These are phyloP conservation scores for Rhinocladiella mackenziei DNA, from an alignment of 2,329 filamentous ascomycete genomes.

Conservation along the genomic window DNA sequence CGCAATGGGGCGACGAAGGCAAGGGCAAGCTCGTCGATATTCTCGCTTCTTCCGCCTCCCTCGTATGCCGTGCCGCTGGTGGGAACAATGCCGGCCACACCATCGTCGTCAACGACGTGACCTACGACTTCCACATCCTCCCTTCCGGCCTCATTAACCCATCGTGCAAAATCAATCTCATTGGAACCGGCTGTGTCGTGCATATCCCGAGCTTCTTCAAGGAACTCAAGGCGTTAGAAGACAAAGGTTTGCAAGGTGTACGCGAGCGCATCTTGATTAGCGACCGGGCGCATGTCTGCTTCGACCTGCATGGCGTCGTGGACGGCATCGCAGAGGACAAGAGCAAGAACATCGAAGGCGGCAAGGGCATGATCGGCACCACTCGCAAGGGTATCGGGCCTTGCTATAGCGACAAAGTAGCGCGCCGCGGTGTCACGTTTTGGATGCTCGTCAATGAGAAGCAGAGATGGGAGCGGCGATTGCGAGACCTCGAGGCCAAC, in stretches of 20 bases:
- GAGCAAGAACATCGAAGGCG: slow-evolving; percentile 34
- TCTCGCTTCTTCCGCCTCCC: slow-evolving; percentile 42
- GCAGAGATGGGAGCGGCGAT: slow-evolving; percentile 30
- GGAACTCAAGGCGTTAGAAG: slow-evolving; percentile 42
- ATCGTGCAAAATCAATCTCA: slow-evolving; percentile 42
- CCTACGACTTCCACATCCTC: slow-evolving; percentile 49
- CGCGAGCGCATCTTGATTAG: slow-evolving; percentile 44
- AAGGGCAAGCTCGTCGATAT: slow-evolving; percentile 49
- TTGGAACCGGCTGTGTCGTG: slow-evolving; percentile 46
- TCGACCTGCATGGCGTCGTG: slow-evolving; percentile 44
- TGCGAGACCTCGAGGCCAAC: slow-evolving; percentile 34
- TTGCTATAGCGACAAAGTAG: slow-evolving; percentile 61
- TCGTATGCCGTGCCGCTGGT: slow-evolving; percentile 46
- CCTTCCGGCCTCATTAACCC: slow-evolving; percentile 45
- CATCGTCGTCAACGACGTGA: slow-evolving; percentile 45
- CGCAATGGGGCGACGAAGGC: slow-evolving; percentile 50
- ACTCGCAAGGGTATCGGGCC: slow-evolving; percentile 53
- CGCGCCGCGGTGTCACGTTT: slow-evolving; percentile 56
- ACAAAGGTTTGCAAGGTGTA: slow-evolving; percentile 42
- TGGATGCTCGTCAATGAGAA: slow-evolving; percentile 42
- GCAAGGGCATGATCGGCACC: slow-evolving; percentile 45
- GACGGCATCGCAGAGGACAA: slow-evolving; percentile 46
- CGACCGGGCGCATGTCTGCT: slow-evolving; percentile 45
- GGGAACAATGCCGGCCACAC: slow-evolving; percentile 49
- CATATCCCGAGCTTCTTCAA: slow-evolving; percentile 49